Base-by-base conservation (phyloP, 805 yeast genomes). In the Brettanomyces bruxellensis region DNA sequence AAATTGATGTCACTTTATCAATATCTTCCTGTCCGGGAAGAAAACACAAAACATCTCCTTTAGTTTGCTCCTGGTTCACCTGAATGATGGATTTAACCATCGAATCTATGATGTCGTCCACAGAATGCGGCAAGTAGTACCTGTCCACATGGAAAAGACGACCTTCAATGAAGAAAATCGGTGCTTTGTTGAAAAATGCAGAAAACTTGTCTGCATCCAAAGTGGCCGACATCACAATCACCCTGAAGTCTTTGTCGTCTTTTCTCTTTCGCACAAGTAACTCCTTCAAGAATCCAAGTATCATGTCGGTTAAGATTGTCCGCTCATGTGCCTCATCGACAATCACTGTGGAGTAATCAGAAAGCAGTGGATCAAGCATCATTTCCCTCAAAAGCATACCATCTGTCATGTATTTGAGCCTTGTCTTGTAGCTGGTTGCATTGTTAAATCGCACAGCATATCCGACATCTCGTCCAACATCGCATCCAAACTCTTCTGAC, bases 281-380 rank as follows among this genome's bases (percentile, higher is more conserved):
- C 38, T 79, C 76, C 59, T 89, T 90, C 52, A 93, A 69, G 57
- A 93, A 86, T 3, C 98, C 99, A 69, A 93, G 72, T 18, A 93
- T 71, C 54, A 93, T 67, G 68, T 93, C 99, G 0, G 98, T 89
- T 43, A 90, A 67, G 2, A 93, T 84, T 0, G 98, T 91, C 61
- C 99, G 76, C 68, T 93, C 99, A 69, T 93, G 99, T 3, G 98
- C 99, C 69, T 93, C 99, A 71, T 93, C 99, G 43, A 93, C 81
- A 40, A 93, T 72, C 8, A 93, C 74, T 0, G 89, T 82, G 25
- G 83, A 71, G 64, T 91, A 93, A 50, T 76, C 77, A 3, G 72
- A 64, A 35, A 93, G 66, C 9, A 65, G 59, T 2, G 77, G 75
- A 56, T 86, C 87, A 49, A 86, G 65, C 93, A 91, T 85, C 51